Evolutionary conservation across 345 rosid species (phyloP), one percentile per base, ranked within the genome.

Genomic region (Corchorus olitorius): DNA sequence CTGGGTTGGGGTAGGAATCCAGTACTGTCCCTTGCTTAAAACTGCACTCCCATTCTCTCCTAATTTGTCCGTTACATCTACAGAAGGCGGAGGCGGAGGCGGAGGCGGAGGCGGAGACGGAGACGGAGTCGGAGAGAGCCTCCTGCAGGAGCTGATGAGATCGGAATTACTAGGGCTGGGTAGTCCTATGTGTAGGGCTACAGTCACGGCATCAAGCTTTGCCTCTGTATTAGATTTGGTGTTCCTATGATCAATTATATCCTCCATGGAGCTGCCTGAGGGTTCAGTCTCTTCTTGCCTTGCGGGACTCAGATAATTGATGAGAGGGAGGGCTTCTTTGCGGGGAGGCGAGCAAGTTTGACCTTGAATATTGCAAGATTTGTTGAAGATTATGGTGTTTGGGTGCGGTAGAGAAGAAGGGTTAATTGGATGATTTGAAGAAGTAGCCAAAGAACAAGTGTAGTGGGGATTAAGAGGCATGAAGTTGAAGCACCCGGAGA

Each of bases 1-100:
- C 87, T 89, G 91, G 72, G 88, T 73, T 74, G 87, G 86, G 17
- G 89, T 83, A 54, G 93, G 93, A 70, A 89, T 89, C 93, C 93
- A 89, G 63, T 82, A 88, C 74, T 86, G 83, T 20, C 83, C 85
- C 83, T 83, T 74, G 75, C 65, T 77, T 72, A 61, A 55, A 77
- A 72, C 83, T 50, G 27, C 80, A 61, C 68, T 76, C 50, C 35
- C 54, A 35, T 19, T 14, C 72, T 61, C 65, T 50, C 72, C 78
- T 15, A 17, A 19, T 20, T 82, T 22, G 27, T 53, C 39, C 1
- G 17, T 8, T 64, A 45, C 68, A 72, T 66, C 71, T 22, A 61
- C 33, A 60, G 45, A 39, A 8, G 76, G 20, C 8, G 82, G 66
- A 77, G 70, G 72, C 72, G 76, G 74, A 43, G 27, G 68, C 72